Conservation (phyloP, 257 asterid genomes). For the Solanum infundibuliforme region DNA sequence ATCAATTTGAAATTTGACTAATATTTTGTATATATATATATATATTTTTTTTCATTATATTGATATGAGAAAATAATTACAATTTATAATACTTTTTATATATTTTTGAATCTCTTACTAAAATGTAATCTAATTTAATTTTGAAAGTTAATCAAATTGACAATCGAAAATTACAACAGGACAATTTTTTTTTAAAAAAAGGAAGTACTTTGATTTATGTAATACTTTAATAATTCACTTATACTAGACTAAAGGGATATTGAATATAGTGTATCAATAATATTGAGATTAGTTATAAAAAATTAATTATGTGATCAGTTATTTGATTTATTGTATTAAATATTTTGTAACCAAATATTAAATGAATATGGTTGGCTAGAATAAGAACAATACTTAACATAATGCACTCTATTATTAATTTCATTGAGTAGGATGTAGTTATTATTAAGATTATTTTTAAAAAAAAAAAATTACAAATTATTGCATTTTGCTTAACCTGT, state of each 20-base stretch:
- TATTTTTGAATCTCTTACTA: too few relatives aligned
- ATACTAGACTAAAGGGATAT: neutral
- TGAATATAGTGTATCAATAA: neutral
- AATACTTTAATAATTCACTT: neutral
- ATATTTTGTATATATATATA: too few relatives aligned
- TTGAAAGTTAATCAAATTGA: fast-evolving
- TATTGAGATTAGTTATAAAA: too few relatives aligned
- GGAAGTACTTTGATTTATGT: too few relatives aligned
- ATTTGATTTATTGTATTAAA: neutral
- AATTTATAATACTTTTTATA: too few relatives aligned
- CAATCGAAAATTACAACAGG: too few relatives aligned
- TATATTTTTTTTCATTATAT: too few relatives aligned
- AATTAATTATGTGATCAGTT: neutral
- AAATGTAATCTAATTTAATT: too few relatives aligned
- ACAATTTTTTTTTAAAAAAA: too few relatives aligned
- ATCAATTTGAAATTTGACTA: fast-evolving
- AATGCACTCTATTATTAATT: too few relatives aligned
- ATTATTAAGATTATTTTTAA: neutral
- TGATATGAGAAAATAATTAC: too few relatives aligned
- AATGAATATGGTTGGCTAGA: neutral
- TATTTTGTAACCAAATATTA: neutral
- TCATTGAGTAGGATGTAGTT: neutral
- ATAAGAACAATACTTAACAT: neutral
- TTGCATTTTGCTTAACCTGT: neutral
- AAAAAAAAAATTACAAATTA: neutral